A percentile compares a stretch with the other conserved stretches of the same genome.
Evolutionary conservation across 2,329 filamentous ascomycete species (phyloP).

Genomic region (Rhytidhysteron rufulum): DNA sequence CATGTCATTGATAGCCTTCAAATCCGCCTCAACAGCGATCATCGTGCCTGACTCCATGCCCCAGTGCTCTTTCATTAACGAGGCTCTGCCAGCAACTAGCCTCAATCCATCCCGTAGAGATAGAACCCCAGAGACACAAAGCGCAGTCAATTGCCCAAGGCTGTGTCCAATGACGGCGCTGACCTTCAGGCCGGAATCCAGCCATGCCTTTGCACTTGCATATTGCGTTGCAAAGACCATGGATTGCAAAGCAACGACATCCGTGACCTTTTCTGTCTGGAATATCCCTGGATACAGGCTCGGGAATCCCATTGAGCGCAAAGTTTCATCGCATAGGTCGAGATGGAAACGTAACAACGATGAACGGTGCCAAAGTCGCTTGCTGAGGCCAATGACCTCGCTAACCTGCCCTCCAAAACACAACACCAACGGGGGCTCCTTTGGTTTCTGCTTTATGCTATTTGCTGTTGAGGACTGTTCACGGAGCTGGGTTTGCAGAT

Average conservation of each 20-base stretch:
- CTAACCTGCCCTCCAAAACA: constrained; percentile 9
- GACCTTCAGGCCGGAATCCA: constrained; percentile 12
- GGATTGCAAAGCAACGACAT: constrained; percentile 21
- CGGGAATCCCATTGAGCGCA: constrained; percentile 1
- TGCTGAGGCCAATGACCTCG: constrained; percentile 7
- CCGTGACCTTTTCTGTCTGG: constrained; percentile 2
- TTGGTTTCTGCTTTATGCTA: background rate
- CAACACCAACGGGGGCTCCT: background rate
- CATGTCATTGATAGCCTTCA: background rate
- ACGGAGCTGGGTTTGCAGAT: background rate
- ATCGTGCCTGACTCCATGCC: constrained; percentile 4
- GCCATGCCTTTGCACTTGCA: constrained; percentile 23
- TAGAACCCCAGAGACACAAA: constrained; percentile 27
- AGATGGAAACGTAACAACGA: constrained; percentile 13
- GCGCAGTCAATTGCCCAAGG: constrained; percentile 33
- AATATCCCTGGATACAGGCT: constrained; percentile 16
- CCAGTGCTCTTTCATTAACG: constrained; percentile 12
- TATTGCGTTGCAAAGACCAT: constrained; percentile 32
- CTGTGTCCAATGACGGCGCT: constrained; percentile 13
- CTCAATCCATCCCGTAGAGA: constrained; percentile 22
- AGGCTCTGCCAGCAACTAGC: constrained; percentile 27
- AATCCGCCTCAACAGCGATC: constrained; percentile 1
- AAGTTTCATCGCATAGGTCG: constrained; percentile 5
- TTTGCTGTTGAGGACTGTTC: background rate
- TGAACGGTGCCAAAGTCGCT: constrained; percentile 6